A percentile compares a stretch with the other conserved stretches of the same genome.
These are phyloP conservation scores for Candida railenensis DNA, from an alignment of 805 yeast genomes.

Conservation along the genomic window DNA sequence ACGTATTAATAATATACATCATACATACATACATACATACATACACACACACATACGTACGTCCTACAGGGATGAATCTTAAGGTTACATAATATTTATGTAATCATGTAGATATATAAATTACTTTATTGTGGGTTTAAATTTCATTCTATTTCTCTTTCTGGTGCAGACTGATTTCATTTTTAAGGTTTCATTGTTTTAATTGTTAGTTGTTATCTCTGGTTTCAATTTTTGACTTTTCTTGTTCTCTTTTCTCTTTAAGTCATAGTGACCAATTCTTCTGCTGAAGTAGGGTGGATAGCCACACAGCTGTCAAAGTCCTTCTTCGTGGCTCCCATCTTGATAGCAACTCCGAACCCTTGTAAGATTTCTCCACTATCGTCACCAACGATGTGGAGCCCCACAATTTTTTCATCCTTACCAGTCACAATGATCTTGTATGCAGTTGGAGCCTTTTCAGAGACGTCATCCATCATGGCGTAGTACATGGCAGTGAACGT, in stretches of 20 bases:
- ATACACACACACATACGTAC: no score
- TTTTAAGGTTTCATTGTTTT: no score
- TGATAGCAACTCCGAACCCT: constrained; percentile 97
- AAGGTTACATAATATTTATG: neutral
- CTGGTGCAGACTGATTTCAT: no score
- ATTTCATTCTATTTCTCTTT: neutral
- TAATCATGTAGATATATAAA: neutral
- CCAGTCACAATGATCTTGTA: constrained; percentile 83
- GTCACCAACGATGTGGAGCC: constrained; percentile 92
- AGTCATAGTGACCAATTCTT: constrained; percentile 87
- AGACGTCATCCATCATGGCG: constrained; percentile 66
- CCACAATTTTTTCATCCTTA: constrained; percentile 87
- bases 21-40: no score
- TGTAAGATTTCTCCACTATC: constrained; percentile 88
- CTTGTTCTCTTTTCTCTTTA: constrained; percentile 3
- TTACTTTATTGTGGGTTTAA: neutral
- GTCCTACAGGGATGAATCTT: no score
- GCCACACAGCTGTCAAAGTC: constrained; percentile 97
- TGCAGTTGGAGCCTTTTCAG: constrained; percentile 78
- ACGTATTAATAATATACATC: no score
- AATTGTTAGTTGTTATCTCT: no score
- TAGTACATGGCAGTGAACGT: constrained; percentile 90
- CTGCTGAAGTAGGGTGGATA: constrained; percentile 98
- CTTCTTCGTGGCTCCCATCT: constrained; percentile 98
- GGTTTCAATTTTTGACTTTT: no score